These are phyloP conservation scores for Lepidium aucheri DNA, from an alignment of 345 rosid species.

Conservation along the genomic window DNA sequence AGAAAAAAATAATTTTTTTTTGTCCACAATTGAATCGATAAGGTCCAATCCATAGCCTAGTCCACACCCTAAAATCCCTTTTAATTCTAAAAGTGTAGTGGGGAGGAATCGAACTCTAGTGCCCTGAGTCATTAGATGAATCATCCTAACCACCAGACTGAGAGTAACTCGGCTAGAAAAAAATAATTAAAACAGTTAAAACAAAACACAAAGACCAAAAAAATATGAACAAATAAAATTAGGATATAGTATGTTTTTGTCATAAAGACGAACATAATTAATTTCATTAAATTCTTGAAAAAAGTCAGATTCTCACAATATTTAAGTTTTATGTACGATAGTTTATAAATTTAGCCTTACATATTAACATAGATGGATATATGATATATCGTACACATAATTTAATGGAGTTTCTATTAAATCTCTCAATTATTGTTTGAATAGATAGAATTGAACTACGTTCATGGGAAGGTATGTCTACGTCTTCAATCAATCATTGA, in stretches of 20 bases:
- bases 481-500: constrained; percentile 25
- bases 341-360: background rate
- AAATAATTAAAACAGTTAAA: background rate
- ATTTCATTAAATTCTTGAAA: background rate
- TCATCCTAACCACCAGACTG: too few species aligned
- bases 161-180: too few species aligned
- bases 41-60: too few species aligned
- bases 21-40: too few species aligned
- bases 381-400: background rate
- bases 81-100: too few species aligned
- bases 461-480: constrained; percentile 18
- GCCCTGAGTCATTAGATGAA: too few species aligned
- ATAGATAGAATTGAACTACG: background rate
- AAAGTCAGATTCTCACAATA: background rate
- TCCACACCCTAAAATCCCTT: too few species aligned
- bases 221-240: background rate
- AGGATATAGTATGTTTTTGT: too few species aligned
- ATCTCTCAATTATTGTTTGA: constrained; percentile 14
- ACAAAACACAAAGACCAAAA: background rate
- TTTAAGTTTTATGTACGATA: background rate
- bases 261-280: background rate
- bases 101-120: too few species aligned
- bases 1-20: too few species aligned
- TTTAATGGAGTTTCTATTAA: background rate
- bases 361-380: background rate